Conservation (phyloP, 2,329 filamentous ascomycete genomes). For the Ceratocystis eucalypticola region DNA sequence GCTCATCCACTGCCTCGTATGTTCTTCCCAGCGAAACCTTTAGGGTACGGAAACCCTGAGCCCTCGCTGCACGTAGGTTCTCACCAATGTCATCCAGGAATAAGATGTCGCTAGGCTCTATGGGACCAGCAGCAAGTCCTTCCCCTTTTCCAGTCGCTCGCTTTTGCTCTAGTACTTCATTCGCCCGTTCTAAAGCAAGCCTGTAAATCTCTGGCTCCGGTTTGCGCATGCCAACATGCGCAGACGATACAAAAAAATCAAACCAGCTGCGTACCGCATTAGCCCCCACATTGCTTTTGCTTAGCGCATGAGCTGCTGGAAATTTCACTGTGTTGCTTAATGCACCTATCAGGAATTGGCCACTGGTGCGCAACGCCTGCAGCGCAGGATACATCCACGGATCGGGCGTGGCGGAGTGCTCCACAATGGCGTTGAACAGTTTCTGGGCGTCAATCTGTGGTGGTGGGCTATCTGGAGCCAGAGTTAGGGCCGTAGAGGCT, state of each 20-base stretch:
- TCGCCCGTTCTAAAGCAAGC: constrained; percentile 52
- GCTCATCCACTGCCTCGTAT: constrained; percentile 65
- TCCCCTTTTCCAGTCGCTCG: constrained; percentile 23
- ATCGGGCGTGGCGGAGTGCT: constrained; percentile 53
- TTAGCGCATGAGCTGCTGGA: constrained; percentile 57
- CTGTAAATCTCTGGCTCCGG: constrained; percentile 73
- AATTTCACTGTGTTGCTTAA: constrained; percentile 86
- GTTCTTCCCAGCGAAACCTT: constrained; percentile 70
- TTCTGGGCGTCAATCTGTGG: constrained; percentile 63
- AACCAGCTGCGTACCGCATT: constrained; percentile 53
- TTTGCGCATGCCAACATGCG: constrained; percentile 77
- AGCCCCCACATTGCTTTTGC: constrained; percentile 36
- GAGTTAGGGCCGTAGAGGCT: constrained; percentile 14
- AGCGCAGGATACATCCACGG: constrained; percentile 82
- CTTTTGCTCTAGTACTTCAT: constrained; percentile 39
- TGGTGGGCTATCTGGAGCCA: constrained; percentile 35
- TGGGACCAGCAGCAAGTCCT: constrained; percentile 23
- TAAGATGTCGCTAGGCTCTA: constrained; percentile 55
- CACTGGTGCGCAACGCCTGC: constrained; percentile 48
- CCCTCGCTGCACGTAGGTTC: constrained; percentile 70
- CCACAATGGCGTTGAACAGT: constrained; percentile 91
- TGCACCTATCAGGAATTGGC: constrained; percentile 61
- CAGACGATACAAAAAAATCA: constrained; percentile 76
- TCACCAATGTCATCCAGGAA: constrained; percentile 93
- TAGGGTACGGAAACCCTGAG: constrained; percentile 64